Evolutionary conservation across 1,284 basidiomycete species (phyloP).

Genomic region (Sporisorium iseilematis-ciliati): DNA sequence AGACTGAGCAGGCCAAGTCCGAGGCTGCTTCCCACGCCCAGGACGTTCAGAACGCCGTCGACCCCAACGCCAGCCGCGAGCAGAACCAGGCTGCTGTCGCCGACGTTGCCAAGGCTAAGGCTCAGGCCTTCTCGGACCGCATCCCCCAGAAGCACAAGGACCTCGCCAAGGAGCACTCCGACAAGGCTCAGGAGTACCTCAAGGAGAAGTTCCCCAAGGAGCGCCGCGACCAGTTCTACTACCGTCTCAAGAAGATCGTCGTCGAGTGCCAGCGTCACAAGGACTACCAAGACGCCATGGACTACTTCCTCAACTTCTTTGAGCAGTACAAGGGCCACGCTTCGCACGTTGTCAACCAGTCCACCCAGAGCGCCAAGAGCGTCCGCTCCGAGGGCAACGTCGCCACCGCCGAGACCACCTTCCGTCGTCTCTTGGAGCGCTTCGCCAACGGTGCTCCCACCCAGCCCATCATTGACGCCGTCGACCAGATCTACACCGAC

Average conservation of each 20-base stretch:
- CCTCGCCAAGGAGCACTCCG: conserved; percentile 57
- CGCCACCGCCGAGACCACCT: conserved; percentile 60
- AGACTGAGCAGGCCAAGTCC: conserved; percentile 55
- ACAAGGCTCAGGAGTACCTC: conserved; percentile 74
- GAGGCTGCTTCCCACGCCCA: conserved; percentile 47
- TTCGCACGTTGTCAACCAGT: conserved; percentile 72
- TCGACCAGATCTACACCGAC: conserved; percentile 81
- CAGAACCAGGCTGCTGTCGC: conserved; percentile 70
- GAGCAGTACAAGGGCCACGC: conserved; percentile 80
- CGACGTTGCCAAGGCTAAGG: conserved; percentile 72
- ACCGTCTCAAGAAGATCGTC: conserved; percentile 85
- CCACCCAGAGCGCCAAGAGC: conserved; percentile 72
- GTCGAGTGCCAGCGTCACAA: conserved; percentile 92
- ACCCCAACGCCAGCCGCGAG: conserved; percentile 67
- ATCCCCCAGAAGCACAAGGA: conserved; percentile 67
- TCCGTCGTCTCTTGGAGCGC: conserved; percentile 80
- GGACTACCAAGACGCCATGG: conserved; percentile 80
- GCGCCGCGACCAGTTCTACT: conserved; percentile 84
- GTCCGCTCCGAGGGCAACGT: conserved; percentile 74
- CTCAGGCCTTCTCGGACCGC: conserved; percentile 63
- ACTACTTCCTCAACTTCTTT: conserved; percentile 71
- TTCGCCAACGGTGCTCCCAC: conserved; percentile 81
- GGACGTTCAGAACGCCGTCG: conserved; percentile 56
- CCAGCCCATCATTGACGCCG: conserved; percentile 79
- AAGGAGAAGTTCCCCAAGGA: conserved; percentile 87